Evolutionary conservation across 2,329 filamentous ascomycete genomes (phyloP), one percentile per base, ranked within the genome.

Genomic region (Pseudogymnoascus sp.): DNA sequence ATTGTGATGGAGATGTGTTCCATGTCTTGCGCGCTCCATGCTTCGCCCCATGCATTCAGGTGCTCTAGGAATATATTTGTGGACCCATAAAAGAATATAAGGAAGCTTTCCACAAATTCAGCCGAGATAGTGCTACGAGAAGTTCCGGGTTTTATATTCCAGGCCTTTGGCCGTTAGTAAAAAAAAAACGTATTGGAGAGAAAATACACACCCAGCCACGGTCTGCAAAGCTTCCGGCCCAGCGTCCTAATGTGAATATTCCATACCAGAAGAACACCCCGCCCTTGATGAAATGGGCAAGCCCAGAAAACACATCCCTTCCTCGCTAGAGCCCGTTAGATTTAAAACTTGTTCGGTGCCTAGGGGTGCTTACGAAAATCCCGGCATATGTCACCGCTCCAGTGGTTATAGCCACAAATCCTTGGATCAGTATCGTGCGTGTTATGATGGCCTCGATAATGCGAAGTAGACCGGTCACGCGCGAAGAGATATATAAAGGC

Each of bases 51-150:
- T 60, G 82, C 83, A 61, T 87, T 86, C 26, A 97, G 80, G 71
- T 96, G 93, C 75, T 97, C 93, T 31, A 97, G 80, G 75, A 96
- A 97, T 63, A 97, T 87, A 74, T 97, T 97, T 64, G 88, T 93
- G 2, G 85, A 80, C 35, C 94, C 93, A 72, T 97, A 97, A 31
- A 91, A 79, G 77, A 92, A 96, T 66, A 97, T 97, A 67, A 96
- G 83, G 63, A 88, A 87, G 35, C 91, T 95, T 75, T 97, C 93
- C 59, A 88, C 84, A 69, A 96, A 96, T 76, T 97, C 93, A 23
- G 90, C 91, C 0, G 90, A 90, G 0, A 89, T 90, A 31, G 85
- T 69, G 52, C 74, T 77, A 39, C 79, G 74, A 72, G 19, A 38
- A 37, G 16, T 38, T 23, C 37, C 35, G 7, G 91, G 91, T 64